phyloP scores from a whole-genome alignment of 1,139 yeast genomes.

The Debaryomyces udenii region DNA sequence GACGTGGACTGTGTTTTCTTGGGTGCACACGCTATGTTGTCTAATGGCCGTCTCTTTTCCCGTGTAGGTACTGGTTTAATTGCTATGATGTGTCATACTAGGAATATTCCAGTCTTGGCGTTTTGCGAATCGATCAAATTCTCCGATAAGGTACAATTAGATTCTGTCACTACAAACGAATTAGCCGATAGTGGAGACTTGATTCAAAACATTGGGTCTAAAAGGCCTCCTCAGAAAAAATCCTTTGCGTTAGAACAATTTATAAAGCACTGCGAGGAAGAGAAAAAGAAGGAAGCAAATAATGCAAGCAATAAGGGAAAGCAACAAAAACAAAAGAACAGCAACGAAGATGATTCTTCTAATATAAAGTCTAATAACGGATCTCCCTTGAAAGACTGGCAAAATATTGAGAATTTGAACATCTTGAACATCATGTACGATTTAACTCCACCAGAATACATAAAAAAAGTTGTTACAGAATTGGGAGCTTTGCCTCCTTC shows the following conservation, averaged over 20 bases:
- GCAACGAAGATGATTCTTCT: slow-evolving; percentile 18
- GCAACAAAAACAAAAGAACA: slow-evolving; percentile 27
- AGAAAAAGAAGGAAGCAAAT: slow-evolving; percentile 20
- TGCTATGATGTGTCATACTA: slow-evolving; percentile 86
- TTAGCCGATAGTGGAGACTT: slow-evolving; percentile 84
- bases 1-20: slow-evolving; percentile 85
- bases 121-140: slow-evolving; percentile 96
- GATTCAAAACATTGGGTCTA: slow-evolving; percentile 46
- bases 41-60: slow-evolving; percentile 90
- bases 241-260: slow-evolving; percentile 71
- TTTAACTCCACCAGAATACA: slow-evolving; percentile 90
- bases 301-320: slow-evolving; percentile 16
- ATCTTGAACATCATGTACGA: slow-evolving; percentile 88
- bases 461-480: slow-evolving; percentile 93
- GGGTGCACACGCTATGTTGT: slow-evolving; percentile 97
- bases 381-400: slow-evolving; percentile 65
- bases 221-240: slow-evolving; percentile 60
- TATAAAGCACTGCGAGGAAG: slow-evolving; percentile 45
- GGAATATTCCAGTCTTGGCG: slow-evolving; percentile 91
- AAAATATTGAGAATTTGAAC: slow-evolving; percentile 62
- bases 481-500: slow-evolving; percentile 96
- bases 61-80: slow-evolving; percentile 95
- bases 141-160: slow-evolving; percentile 93
- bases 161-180: slow-evolving; percentile 92
- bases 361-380: slow-evolving; percentile 14